Base-by-base conservation (phyloP, 2,329 filamentous ascomycete species). In the Pezicula carpinea region DNA sequence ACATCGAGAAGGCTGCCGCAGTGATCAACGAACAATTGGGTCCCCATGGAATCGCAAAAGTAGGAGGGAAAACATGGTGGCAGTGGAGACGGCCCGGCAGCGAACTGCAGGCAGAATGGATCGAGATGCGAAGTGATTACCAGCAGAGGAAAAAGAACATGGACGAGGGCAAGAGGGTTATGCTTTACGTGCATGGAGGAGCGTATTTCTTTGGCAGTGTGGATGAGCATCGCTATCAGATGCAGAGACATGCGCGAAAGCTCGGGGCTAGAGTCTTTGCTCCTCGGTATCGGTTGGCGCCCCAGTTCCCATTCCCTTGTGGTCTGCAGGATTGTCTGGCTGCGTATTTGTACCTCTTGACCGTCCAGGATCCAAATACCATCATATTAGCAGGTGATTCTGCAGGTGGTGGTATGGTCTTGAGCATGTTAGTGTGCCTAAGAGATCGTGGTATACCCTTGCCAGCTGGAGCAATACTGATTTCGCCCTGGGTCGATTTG, bases 141-240 rank as follows among this genome's bases (percentile, higher is more conserved):
- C 74, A 85, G 50, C 82, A 86, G 61, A 80, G 89, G 48, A 84
- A 83, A 64, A 79, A 78, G 60, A 69, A 70, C 1, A 70, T 69
- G 14, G 78, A 80, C 41, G 74, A 76, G 18, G 78, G 79, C 15
- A 83, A 82, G 56, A 82, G 90, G 44, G 82, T 95, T 48, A 96
- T 97, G 80, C 72, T 99, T 19, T 97, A 97, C 67, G 75, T 97
- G 18, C 93, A 97, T 62, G 93, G 93, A 13, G 92, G 92, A 6
- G 92, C 87, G 17, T 97, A 96, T 68, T 99, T 85, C 69, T 97
- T 99, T 64, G 92, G 93, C 13, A 95, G 89, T 58, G 85, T 96
- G 32, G 91, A 96, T 62, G 91, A 95, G 66, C 93, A 97, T 71
- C 83, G 93, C n/a, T 97, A 97, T 69, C 92, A 97, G 74, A 83